Conservation (phyloP, 2,329 filamentous ascomycete genomes). For the Sclerotinia subarctica region DNA sequence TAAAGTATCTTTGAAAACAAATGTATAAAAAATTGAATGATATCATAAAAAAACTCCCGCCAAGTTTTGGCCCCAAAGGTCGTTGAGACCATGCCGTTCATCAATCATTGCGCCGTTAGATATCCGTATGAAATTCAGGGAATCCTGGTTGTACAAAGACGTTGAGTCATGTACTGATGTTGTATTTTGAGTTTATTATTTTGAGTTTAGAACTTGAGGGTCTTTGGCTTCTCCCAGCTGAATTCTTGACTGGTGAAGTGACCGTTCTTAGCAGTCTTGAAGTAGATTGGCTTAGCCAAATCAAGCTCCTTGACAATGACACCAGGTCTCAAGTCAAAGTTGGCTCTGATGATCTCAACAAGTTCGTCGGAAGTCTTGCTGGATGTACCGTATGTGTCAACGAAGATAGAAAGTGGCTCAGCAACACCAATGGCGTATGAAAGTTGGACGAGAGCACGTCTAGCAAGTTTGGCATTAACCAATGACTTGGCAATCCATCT, state of each 20-base stretch:
- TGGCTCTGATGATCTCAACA: conserved; percentile 87
- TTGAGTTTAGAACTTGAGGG: conserved; percentile 75
- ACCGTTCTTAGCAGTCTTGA: conserved; percentile 97
- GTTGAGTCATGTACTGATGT: conserved; percentile 38
- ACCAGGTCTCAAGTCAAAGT: conserved; percentile 98
- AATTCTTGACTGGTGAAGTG: conserved; percentile 99
- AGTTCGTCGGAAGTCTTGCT: conserved; percentile 86
- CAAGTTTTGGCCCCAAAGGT: conserved; percentile 31
- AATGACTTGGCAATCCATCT: conserved; percentile 99
- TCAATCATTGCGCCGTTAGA: conserved; percentile 39
- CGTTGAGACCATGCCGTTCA: conserved; percentile 39
- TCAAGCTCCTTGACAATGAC: conserved; percentile 98
- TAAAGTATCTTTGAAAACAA: conserved; percentile 26
- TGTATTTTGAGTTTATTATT: conserved; percentile 25
- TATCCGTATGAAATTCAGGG: conserved; percentile 33
- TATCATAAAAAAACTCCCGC: conserved; percentile 31
- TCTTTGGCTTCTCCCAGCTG: conserved; percentile 97
- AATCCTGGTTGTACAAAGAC: conserved; percentile 31
- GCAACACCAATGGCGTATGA: conserved; percentile 99
- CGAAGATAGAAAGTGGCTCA: conserved; percentile 96
- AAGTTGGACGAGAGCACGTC: conserved; percentile 92
- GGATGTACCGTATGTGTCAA: conserved; percentile 96
- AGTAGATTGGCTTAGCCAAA: conserved; percentile 95
- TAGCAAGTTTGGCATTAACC: conserved; percentile 81
- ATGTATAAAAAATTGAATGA: conserved; percentile 24